phyloP scores from a whole-genome alignment of 192 early-diverging fungal genomes.

The Backusella mclennaniae region DNA sequence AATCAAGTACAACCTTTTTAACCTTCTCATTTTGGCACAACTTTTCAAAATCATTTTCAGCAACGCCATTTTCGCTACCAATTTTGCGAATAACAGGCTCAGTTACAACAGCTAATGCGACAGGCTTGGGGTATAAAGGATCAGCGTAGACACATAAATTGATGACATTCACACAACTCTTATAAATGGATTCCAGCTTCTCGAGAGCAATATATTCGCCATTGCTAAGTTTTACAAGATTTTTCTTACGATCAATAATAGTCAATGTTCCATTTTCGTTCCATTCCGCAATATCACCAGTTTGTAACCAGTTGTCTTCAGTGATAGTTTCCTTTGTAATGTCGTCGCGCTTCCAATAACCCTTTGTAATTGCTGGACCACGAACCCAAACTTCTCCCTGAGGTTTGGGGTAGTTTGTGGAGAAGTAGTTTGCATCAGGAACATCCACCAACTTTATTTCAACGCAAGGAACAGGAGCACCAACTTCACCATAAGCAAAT shows the following conservation, averaged over 20 bases:
- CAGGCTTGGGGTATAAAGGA: constrained; percentile 63
- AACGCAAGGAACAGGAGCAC: constrained; percentile 71
- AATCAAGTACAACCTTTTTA: constrained; percentile 45
- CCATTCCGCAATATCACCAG: constrained; percentile 90
- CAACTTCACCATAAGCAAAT: constrained; percentile 61
- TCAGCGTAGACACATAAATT: constrained; percentile 79
- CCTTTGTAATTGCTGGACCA: constrained; percentile 72
- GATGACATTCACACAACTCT: constrained; percentile 63
- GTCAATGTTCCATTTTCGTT: constrained; percentile 67
- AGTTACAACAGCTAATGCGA: constrained; percentile 72
- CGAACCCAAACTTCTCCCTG: constrained; percentile 84
- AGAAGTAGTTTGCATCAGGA: constrained; percentile 55
- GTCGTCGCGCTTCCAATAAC: constrained; percentile 76
- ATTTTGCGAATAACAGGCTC: constrained; percentile 55
- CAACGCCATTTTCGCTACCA: constrained; percentile 44
- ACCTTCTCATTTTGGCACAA: constrained; percentile 57
- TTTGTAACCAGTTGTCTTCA: constrained; percentile 81
- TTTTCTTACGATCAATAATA: constrained; percentile 93
- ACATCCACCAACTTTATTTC: constrained; percentile 82
- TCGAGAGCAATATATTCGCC: constrained; percentile 95
- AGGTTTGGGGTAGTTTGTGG: constrained; percentile 56
- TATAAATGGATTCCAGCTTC: constrained; percentile 89
- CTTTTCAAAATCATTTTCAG: constrained; percentile 46
- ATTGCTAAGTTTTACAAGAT: constrained; percentile 87
- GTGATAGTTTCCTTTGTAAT: constrained; percentile 65